Evolutionary conservation across 768 basidiomycete genomes (phyloP).

Genomic region (Lepiota venenata): DNA sequence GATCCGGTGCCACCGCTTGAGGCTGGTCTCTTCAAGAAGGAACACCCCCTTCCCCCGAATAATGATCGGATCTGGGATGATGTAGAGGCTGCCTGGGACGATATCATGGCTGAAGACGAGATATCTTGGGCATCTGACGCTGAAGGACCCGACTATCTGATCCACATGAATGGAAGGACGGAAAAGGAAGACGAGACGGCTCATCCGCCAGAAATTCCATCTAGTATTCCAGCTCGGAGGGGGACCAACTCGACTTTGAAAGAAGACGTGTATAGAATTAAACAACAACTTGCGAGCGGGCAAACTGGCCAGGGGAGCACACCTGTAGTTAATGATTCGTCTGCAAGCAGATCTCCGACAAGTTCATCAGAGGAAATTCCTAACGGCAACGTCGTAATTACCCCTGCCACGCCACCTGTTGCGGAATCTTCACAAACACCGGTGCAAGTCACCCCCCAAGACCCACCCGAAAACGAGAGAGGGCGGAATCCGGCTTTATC

Average conservation of each 20-base stretch:
- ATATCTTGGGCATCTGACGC: constrained; percentile 54
- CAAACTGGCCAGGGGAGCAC: not conserved
- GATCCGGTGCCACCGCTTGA: constrained; percentile 55
- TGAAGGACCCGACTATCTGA: constrained; percentile 22
- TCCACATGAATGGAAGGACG: constrained; percentile 5
- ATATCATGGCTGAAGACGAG: constrained; percentile 34
- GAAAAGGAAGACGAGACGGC: not conserved
- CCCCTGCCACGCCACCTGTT: constrained; percentile 28
- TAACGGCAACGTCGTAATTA: constrained; percentile 28
- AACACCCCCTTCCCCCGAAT: constrained; percentile 25
- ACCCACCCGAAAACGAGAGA: constrained; percentile 29
- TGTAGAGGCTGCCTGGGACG: constrained; percentile 53
- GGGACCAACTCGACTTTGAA: constrained; percentile 17
- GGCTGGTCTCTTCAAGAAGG: constrained; percentile 35
- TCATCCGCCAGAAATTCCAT: not conserved
- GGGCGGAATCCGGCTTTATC: constrained; percentile 54
- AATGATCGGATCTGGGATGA: constrained; percentile 46
- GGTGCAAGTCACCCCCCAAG: not conserved
- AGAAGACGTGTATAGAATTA: constrained; percentile 5
- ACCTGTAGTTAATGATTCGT: constrained; percentile 22
- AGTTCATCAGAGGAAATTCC: constrained; percentile 44
- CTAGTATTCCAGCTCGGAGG: constrained; percentile 14
- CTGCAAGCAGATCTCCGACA: not conserved
- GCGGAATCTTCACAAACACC: constrained; percentile 7
- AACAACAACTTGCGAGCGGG: not conserved